Evolutionary conservation across 2,329 filamentous ascomycete species (phyloP).

Genomic region (Chrysoporthe deuterocubensis): DNA sequence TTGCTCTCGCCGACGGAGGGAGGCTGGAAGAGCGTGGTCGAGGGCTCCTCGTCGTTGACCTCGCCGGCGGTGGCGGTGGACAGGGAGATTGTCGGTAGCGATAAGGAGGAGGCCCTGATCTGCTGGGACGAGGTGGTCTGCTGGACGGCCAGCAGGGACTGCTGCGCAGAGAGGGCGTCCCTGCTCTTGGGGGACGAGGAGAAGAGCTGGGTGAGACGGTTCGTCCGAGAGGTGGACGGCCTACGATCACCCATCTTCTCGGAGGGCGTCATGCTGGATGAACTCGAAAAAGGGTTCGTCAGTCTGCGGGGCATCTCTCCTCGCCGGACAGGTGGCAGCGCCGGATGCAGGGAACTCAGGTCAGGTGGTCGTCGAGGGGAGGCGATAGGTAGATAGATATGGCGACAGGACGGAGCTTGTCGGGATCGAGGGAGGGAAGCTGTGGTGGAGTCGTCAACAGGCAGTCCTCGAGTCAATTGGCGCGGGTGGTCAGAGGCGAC

Average conservation of each 20-base stretch:
- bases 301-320: conserved; percentile 63
- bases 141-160: conserved; percentile 70
- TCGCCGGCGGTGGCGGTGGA: conserved; percentile 83
- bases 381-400: not conserved
- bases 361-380: not conserved
- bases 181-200: conserved; percentile 78
- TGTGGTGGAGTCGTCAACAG: conserved; percentile 8
- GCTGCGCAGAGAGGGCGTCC: conserved; percentile 66
- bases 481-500: not conserved
- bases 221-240: conserved; percentile 69
- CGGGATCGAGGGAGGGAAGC: conserved; percentile 4
- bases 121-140: conserved; percentile 61
- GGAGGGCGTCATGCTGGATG: conserved; percentile 50
- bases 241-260: conserved; percentile 60
- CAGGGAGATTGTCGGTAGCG: conserved; percentile 87
- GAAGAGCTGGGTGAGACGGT: conserved; percentile 82
- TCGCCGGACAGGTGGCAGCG: not conserved
- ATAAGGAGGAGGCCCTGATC: conserved; percentile 73
- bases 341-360: not conserved
- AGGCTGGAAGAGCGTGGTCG: conserved; percentile 84
- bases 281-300: conserved; percentile 59
- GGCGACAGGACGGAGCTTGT: not conserved
- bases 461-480: not conserved
- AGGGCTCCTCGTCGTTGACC: conserved; percentile 70
- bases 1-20: conserved; percentile 82